These are phyloP conservation scores for Pseudopithomyces maydicus DNA, from an alignment of 2,329 filamentous ascomycete species.

Conservation along the genomic window DNA sequence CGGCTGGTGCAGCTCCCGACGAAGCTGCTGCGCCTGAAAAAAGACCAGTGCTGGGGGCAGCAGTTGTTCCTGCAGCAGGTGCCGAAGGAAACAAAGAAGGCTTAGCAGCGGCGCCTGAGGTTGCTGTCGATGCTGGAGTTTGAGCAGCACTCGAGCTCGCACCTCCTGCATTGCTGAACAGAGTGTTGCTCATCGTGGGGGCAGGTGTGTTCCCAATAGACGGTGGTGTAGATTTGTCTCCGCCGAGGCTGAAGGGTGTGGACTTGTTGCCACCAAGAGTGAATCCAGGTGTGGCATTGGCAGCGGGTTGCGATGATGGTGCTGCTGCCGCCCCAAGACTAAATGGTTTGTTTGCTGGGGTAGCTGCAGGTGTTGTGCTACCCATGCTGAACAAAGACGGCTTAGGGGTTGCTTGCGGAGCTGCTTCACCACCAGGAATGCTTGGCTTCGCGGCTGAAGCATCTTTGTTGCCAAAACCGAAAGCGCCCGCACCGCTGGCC, in stretches of 20 bases:
- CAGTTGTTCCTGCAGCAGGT: too few species aligned
- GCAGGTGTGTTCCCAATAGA: slow-evolving; percentile 27
- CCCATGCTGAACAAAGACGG: slow-evolving; percentile 34
- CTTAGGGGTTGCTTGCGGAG: slow-evolving; percentile 39
- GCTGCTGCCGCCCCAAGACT: slow-evolving; percentile 32
- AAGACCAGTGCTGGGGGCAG: too few species aligned
- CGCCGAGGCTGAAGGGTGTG: slow-evolving; percentile 24
- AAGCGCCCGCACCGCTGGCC: slow-evolving; percentile 22
- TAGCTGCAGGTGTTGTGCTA: slow-evolving; percentile 35
- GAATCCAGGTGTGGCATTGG: slow-evolving; percentile 19
- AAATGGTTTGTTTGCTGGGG: slow-evolving; percentile 37
- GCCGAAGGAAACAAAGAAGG: too few species aligned
- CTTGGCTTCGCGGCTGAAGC: slow-evolving; percentile 28
- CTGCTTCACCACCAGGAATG: slow-evolving; percentile 34
- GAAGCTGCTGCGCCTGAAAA: slow-evolving; percentile 19
- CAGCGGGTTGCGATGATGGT: slow-evolving; percentile 27
- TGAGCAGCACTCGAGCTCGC: not conserved
- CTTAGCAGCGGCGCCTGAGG: slow-evolving; percentile 3
- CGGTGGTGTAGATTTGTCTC: slow-evolving; percentile 24
- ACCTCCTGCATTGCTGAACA: slow-evolving; percentile 18
- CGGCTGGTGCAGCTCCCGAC: slow-evolving; percentile 19
- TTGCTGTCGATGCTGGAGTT: not conserved
- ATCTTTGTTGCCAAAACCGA: slow-evolving; percentile 28
- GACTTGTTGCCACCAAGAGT: slow-evolving; percentile 29
- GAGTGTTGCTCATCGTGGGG: slow-evolving; percentile 10